phyloP scores from a whole-genome alignment of 805 yeast genomes.

The Lipomyces spencermartinsiae region DNA sequence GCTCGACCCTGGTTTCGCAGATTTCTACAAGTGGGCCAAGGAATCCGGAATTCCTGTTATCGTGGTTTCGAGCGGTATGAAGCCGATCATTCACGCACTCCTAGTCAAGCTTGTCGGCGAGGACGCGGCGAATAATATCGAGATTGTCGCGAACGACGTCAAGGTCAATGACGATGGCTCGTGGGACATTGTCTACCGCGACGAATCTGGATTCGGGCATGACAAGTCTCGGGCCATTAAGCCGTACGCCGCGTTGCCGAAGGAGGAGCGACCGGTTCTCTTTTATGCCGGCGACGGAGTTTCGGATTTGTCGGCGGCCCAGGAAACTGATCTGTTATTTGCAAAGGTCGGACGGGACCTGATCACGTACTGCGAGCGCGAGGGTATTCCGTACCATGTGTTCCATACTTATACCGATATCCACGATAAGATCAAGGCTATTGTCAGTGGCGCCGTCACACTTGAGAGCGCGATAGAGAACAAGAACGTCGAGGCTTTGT shows the following conservation, averaged over 20 bases:
- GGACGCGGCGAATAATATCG: slow-evolving; percentile 72
- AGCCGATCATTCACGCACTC: slow-evolving; percentile 83
- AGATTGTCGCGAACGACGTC: slow-evolving; percentile 83
- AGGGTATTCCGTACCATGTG: slow-evolving; percentile 82
- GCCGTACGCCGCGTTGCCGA: slow-evolving; percentile 48
- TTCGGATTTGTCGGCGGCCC: slow-evolving; percentile 91
- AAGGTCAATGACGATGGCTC: slow-evolving; percentile 58
- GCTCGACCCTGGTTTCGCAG: slow-evolving; percentile 89
- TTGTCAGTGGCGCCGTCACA: slow-evolving; percentile 53
- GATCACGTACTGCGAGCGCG: slow-evolving; percentile 79
- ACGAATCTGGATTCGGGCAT: slow-evolving; percentile 90
- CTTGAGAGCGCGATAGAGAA: slow-evolving; percentile 38
- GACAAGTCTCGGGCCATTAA: slow-evolving; percentile 87
- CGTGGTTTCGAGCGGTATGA: slow-evolving; percentile 93
- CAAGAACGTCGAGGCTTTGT: slow-evolving; percentile 17
- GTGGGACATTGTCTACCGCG: slow-evolving; percentile 88
- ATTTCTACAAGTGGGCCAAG: slow-evolving; percentile 79
- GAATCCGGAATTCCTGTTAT: slow-evolving; percentile 77
- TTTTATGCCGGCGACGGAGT: slow-evolving; percentile 99
- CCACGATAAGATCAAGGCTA: slow-evolving; percentile 61
- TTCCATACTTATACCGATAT: slow-evolving; percentile 81
- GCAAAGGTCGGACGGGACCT: slow-evolving; percentile 93
- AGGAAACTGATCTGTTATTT: slow-evolving; percentile 89
- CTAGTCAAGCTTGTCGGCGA: slow-evolving; percentile 76
- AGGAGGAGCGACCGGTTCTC: slow-evolving; percentile 61